phyloP scores from a whole-genome alignment of 2,329 filamentous ascomycete genomes.

The Pseudogymnoascus sp. region DNA sequence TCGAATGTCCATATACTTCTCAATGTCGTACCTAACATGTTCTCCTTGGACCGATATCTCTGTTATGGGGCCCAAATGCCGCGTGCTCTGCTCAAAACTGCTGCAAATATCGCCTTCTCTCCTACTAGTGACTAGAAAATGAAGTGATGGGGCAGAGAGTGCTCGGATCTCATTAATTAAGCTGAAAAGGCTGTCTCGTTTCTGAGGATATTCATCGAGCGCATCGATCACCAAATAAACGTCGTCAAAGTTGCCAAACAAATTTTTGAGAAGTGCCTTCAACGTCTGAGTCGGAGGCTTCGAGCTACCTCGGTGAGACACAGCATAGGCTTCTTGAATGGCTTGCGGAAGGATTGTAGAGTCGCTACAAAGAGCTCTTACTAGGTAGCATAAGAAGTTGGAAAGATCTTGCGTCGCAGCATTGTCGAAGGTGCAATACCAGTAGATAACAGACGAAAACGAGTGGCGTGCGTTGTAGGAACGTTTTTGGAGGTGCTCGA shows the following conservation, averaged over 20 bases:
- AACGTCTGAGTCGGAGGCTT: conserved; percentile 6
- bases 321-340: background rate
- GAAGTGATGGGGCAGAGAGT: background rate
- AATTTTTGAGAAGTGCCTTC: conserved; percentile 10
- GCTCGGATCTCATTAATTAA: conserved; percentile 7
- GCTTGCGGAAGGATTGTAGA: conserved; percentile 3
- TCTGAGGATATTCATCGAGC: conserved; percentile 17
- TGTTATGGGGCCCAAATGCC: background rate
- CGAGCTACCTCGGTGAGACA: conserved; percentile 11
- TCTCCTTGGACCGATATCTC: background rate
- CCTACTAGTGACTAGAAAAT: background rate
- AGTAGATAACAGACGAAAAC: conserved; percentile 10
- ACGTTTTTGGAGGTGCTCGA: conserved; percentile 10
- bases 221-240: conserved; percentile 17
- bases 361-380: conserved; percentile 14
- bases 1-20: background rate
- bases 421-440: conserved; percentile 15
- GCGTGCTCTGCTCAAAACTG: background rate
- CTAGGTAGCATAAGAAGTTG: conserved; percentile 12
- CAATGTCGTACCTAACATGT: background rate
- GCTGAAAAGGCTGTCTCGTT: conserved; percentile 5
- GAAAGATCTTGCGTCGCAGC: conserved; percentile 11
- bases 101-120: conserved; percentile 10
- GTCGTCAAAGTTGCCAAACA: conserved; percentile 9
- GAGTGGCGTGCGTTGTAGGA: background rate